A percentile compares a stretch with the other conserved stretches of the same genome.
Conservation (phyloP, 495 filamentous ascomycete genomes). For the Penicillium steckii region DNA sequence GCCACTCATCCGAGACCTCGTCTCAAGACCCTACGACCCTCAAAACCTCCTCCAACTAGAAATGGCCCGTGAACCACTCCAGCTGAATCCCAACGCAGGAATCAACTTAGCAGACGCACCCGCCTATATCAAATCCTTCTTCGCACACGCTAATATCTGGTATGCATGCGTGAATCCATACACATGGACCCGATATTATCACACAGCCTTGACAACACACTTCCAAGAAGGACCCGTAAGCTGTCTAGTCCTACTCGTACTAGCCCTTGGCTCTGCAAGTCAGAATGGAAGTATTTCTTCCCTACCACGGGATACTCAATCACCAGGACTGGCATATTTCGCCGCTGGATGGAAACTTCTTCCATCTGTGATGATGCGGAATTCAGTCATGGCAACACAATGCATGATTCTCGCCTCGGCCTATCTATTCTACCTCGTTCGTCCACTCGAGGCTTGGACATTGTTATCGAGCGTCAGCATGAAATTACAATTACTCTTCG, state of each 20-base stretch:
- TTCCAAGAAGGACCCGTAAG: conserved; percentile 78
- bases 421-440: conserved; percentile 78
- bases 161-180: conserved; percentile 84
- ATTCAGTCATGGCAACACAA: conserved; percentile 71
- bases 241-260: conserved; percentile 76
- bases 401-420: conserved; percentile 77
- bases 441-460: conserved; percentile 81
- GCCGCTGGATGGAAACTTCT: conserved; percentile 75
- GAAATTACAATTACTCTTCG: conserved; percentile 75
- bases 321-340: conserved; percentile 77
- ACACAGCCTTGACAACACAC: conserved; percentile 64
- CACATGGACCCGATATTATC: conserved; percentile 75
- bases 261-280: conserved; percentile 73
- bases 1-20: conserved; percentile 74
- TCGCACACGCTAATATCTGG: conserved; percentile 78
- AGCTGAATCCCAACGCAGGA: conserved; percentile 54
- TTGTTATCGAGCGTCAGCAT: conserved; percentile 74
- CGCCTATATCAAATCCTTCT: conserved; percentile 72
- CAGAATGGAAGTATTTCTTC: conserved; percentile 70
- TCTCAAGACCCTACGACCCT: conserved; percentile 73
- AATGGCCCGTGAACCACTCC: conserved; percentile 71
- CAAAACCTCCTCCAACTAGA: conserved; percentile 79
- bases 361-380: conserved; percentile 74
- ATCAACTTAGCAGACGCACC: conserved; percentile 74
- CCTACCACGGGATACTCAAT: conserved; percentile 65